Evolutionary conservation across 306 rosid genomes (phyloP), one percentile per base, ranked within the genome.

Genomic region (Morella rubra): DNA sequence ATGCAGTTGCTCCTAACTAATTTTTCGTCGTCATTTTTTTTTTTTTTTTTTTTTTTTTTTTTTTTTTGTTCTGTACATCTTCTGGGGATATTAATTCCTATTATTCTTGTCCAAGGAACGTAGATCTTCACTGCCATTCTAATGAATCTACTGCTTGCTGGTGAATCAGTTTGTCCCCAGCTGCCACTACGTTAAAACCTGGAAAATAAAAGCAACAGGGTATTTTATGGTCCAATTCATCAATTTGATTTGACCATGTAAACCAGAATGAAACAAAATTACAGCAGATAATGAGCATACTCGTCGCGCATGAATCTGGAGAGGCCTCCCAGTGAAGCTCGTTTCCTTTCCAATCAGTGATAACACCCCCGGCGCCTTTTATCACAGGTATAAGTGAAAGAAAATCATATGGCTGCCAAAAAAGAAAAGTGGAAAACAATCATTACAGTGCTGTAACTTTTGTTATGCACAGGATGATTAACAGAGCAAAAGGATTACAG

Each of bases 341-440:
- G 53, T 88, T 79, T 58, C 99, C 99, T 82, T 88, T 89, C 99
- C 99, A 95, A 83, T 92, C 97, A 71, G 99, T 95, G 73, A 95
- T 86, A 79, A 86, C 86, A 66, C 99, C 98, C 53, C 97, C 99
- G 50, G 97, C 88, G 56, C 99, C 99, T 85, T 95, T 91, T 77
- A 95, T 92, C 69, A 95, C 92, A 7, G 97, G 97, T 81, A 95
- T 80, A 76, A 95, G 84, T 53, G 97, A 88, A 61, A 95, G 97
- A 70, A 95, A 85, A 82, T 95, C 99, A 69, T 95, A 92, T 15
- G 99, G 97, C 97, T 95, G 92, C 74, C 81, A 81, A 59, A 77
- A 59, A 74, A 77, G 20, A 60, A 32, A 32, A 32, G 3, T 3
- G 37, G 37, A 32, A 32, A 32, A 2, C 37, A 32, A 32, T 32